phyloP scores from a whole-genome alignment of 495 filamentous ascomycete species.

The Margaritispora aquatica region DNA sequence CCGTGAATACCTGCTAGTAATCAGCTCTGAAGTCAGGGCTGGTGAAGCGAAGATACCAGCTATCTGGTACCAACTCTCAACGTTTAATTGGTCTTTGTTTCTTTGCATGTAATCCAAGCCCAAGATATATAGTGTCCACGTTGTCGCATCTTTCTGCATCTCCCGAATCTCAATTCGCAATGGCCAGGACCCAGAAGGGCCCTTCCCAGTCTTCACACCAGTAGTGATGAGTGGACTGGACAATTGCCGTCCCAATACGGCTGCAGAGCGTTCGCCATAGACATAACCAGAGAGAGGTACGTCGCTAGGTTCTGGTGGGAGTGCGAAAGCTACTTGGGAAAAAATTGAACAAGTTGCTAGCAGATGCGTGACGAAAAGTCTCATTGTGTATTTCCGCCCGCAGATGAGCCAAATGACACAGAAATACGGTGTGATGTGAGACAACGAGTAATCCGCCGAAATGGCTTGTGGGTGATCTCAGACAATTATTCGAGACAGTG shows the following conservation, averaged over 20 bases:
- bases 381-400: no score
- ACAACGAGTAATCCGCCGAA: no score
- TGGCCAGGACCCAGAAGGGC: constrained; percentile 23
- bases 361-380: no score
- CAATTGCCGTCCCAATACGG: constrained; percentile 5
- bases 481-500: no score
- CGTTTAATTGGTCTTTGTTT: neutral
- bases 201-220: constrained; percentile 12
- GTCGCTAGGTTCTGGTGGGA: neutral
- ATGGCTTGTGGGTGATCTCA: no score
- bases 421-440: no score
- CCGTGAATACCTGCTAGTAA: constrained; percentile 54
- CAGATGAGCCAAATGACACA: no score
- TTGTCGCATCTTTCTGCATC: constrained; percentile 46
- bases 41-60: constrained; percentile 31
- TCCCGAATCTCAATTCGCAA: constrained; percentile 46
- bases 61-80: constrained; percentile 47
- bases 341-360: no score
- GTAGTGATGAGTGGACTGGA: neutral
- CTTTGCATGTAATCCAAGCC: constrained; percentile 32
- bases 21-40: neutral
- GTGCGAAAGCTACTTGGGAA: no score
- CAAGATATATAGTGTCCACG: constrained; percentile 24
- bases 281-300: neutral
- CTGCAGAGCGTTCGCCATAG: constrained; percentile 6